A percentile compares a stretch with the other conserved stretches of the same genome.
Conservation (phyloP, 257 asterid genomes). For the Fraxinus quadrangulata region DNA sequence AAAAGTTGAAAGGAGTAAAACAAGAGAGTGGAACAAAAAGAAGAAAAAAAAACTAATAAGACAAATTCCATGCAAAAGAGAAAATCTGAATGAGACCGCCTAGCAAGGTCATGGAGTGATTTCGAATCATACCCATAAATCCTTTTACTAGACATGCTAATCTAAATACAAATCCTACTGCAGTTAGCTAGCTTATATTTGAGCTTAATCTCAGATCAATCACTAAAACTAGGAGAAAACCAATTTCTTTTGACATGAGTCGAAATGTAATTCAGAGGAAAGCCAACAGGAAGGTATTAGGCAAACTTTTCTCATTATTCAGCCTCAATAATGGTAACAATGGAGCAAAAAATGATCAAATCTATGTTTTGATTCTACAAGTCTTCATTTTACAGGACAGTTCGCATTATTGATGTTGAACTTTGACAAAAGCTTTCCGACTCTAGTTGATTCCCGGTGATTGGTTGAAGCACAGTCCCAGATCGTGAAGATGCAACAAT, state of each 20-base stretch:
- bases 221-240: background rate
- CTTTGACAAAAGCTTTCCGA: conserved; percentile 13
- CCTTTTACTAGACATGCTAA: background rate
- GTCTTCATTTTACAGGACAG: conserved; percentile 8
- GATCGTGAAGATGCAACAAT: background rate
- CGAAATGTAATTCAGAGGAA: background rate
- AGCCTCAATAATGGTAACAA: background rate
- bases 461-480: conserved; percentile 3
- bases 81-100: no score
- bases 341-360: conserved; percentile 25
- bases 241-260: background rate
- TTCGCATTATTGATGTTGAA: conserved; percentile 18
- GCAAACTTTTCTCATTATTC: conserved; percentile 25
- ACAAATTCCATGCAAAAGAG: no score
- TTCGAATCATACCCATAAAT: background rate
- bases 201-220: background rate
- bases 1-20: no score
- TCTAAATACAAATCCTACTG: background rate
- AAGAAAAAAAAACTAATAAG: no score
- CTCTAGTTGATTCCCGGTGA: background rate
- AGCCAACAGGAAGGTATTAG: background rate
- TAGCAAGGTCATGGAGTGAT: no score
- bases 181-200: background rate
- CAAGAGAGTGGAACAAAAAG: no score
- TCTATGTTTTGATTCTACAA: conserved; percentile 21